Percentiles rank a stretch among this genome's conserved stretches.
Evolutionary conservation across 108 stramenopile genomes (phyloP).

Genomic region (Epithemia pelagica): DNA sequence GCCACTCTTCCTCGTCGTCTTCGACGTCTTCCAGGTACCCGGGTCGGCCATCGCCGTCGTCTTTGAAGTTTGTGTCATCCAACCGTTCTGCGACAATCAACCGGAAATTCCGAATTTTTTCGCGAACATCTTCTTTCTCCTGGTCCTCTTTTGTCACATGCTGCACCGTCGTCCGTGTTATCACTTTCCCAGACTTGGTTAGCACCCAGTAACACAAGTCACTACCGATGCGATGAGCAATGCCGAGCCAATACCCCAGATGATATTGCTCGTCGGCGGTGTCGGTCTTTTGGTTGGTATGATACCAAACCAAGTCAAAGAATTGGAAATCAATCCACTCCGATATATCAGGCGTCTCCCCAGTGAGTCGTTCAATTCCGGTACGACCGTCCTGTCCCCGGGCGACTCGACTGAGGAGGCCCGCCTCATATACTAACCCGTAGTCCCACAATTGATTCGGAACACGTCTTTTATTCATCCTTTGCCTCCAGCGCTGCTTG

Average conservation of each 20-base stretch:
- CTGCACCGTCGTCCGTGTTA: too few species aligned
- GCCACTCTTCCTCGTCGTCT: too few species aligned
- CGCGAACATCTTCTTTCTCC: neutral
- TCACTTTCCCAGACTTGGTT: too few species aligned
- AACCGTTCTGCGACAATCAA: too few species aligned
- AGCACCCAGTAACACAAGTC: too few species aligned
- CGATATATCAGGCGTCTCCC: too few species aligned
- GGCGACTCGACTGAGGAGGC: too few species aligned
- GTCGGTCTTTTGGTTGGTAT: conserved; percentile 1
- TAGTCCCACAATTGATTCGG: conserved; percentile 27
- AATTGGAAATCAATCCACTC: conserved; percentile 32
- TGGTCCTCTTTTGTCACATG: too few species aligned
- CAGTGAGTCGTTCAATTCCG: too few species aligned
- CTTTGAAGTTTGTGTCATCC: neutral
- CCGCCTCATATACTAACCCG: too few species aligned
- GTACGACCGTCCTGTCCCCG: too few species aligned
- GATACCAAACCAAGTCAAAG: conserved; percentile 34
- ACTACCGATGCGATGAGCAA: conserved; percentile 23
- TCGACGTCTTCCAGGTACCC: neutral
- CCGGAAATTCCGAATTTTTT: conserved; percentile 1
- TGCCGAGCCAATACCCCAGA: conserved; percentile 28
- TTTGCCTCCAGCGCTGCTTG: conserved; percentile 13
- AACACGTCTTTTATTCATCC: conserved; percentile 9
- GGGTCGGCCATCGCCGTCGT: neutral
- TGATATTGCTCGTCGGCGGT: neutral